These are phyloP conservation scores for Calonectria pauciramosa DNA, from an alignment of 2,329 filamentous ascomycete genomes.

Conservation along the genomic window DNA sequence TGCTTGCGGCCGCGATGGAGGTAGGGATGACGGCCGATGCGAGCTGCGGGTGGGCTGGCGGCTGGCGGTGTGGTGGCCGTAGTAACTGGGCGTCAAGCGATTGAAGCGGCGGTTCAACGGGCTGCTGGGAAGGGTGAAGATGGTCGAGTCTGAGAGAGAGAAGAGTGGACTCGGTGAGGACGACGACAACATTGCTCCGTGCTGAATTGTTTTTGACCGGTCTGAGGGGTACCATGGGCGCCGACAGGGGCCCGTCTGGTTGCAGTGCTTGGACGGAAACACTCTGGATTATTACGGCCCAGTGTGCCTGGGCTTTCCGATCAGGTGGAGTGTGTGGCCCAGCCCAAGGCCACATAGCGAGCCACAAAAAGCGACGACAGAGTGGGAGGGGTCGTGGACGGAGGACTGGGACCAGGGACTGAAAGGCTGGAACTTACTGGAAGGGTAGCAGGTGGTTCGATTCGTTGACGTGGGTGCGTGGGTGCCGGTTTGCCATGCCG, in stretches of 20 bases:
- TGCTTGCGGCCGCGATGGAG: constrained; percentile 45
- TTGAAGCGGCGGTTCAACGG: constrained; percentile 46
- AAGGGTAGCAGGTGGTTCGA: constrained; percentile 39
- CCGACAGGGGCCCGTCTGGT: constrained; percentile 45
- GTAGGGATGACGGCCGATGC: constrained; percentile 47
- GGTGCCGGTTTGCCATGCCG: constrained; percentile 31
- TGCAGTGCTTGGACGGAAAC: constrained; percentile 41
- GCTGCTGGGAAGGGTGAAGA: constrained; percentile 50
- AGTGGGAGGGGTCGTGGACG: constrained; percentile 28
- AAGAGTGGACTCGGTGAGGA: constrained; percentile 58
- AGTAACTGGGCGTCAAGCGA: constrained; percentile 47
- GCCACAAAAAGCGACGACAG: background rate
- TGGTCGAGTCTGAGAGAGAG: constrained; percentile 53
- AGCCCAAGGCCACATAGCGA: constrained; percentile 22
- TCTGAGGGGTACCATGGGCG: constrained; percentile 56
- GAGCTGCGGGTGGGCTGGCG: constrained; percentile 45
- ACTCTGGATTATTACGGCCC: constrained; percentile 41
- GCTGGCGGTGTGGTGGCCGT: constrained; percentile 48
- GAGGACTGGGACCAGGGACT: constrained; percentile 23
- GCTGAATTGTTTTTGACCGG: constrained; percentile 58
- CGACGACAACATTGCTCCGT: constrained; percentile 52
- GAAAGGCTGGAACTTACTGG: constrained; percentile 27
- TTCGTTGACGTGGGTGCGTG: constrained; percentile 33
- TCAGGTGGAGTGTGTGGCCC: constrained; percentile 38
- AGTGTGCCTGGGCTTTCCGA: constrained; percentile 43